Conservation (phyloP, 148 eudicot species). For the Nyssa sinensis region DNA sequence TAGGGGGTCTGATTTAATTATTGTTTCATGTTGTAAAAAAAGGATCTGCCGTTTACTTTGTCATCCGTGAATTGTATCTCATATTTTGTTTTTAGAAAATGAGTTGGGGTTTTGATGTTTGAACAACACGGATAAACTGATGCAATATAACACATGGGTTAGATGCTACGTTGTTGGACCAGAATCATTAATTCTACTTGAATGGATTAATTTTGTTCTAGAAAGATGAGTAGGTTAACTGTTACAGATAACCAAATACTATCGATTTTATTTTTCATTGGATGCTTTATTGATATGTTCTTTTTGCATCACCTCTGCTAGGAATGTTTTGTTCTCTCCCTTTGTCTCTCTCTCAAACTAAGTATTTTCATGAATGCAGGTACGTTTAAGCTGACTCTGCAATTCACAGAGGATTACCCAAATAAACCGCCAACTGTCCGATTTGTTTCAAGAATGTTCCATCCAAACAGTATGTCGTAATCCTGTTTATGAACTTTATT, state of each 20-base stretch:
- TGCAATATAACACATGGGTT: background rate
- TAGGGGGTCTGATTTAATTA: background rate
- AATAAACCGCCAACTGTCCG: slow-evolving; percentile 25
- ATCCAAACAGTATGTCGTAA: slow-evolving; percentile 19
- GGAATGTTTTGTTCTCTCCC: background rate
- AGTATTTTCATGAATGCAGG: slow-evolving; percentile 14
- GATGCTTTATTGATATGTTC: background rate
- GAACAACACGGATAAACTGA: background rate
- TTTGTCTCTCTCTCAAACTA: background rate
- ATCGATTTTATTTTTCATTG: background rate
- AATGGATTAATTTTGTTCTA: background rate
- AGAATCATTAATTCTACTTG: background rate
- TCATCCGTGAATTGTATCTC: background rate
- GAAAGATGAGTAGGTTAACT: background rate
- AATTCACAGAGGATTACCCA: slow-evolving; percentile 23
- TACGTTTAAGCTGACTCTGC: slow-evolving; percentile 25
- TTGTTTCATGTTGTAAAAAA: too few relatives aligned
- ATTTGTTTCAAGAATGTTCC: slow-evolving; percentile 26
- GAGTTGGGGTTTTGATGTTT: background rate
- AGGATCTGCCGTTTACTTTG: too few relatives aligned
- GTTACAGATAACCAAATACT: background rate
- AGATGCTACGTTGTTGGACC: background rate
- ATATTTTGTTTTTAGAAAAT: background rate
- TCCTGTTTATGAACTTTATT: background rate
- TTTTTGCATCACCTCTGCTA: background rate